These are phyloP conservation scores for Wallacemonas sp. DNA, from an alignment of 208 protist genomes.

Conservation along the genomic window DNA sequence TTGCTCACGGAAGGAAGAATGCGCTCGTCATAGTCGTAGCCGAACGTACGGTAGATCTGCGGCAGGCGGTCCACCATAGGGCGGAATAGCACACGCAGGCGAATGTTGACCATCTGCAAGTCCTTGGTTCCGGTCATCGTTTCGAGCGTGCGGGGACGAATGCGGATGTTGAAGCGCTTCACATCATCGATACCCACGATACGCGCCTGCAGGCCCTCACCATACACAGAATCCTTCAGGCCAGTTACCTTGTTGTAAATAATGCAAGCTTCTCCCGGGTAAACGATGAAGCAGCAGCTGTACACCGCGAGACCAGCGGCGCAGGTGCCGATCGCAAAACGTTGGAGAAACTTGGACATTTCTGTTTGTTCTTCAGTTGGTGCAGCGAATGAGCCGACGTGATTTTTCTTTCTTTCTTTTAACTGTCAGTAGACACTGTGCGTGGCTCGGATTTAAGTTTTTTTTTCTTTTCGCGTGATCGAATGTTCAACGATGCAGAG, in stretches of 20 bases:
- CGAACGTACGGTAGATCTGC: constrained; percentile 90
- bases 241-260: constrained; percentile 92
- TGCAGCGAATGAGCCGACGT: neutral
- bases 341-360: constrained; percentile 69
- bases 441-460: too few relatives aligned
- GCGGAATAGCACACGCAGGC: constrained; percentile 90
- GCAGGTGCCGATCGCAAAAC: constrained; percentile 54
- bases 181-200: constrained; percentile 96
- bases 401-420: constrained; percentile 6
- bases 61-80: constrained; percentile 84
- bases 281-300: constrained; percentile 91
- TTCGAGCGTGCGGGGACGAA: constrained; percentile 86
- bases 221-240: constrained; percentile 86
- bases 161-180: constrained; percentile 96
- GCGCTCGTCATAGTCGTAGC: constrained; percentile 95
- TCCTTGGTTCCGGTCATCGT: constrained; percentile 94
- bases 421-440: too few relatives aligned
- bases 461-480: constrained; percentile 24
- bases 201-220: constrained; percentile 87
- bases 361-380: neutral
- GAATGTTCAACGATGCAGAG: too few relatives aligned
- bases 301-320: constrained; percentile 76
- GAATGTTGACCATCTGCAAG: constrained; percentile 93
- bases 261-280: constrained; percentile 90
- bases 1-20: constrained; percentile 98